Conservation (phyloP, 305 asterid species). For the Andrographis paniculata region DNA sequence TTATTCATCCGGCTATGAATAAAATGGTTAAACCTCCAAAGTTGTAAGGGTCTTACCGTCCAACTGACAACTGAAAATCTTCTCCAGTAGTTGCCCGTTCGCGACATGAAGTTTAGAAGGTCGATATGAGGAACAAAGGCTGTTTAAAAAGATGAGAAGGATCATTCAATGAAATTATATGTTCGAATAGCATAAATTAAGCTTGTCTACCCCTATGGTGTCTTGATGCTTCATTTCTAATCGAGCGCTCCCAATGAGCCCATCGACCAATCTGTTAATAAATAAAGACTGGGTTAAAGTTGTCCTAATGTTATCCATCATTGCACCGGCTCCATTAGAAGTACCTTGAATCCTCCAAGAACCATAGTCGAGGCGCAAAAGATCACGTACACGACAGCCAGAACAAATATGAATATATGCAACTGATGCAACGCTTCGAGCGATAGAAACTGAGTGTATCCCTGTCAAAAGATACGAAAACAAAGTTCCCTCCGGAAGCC, state of each 20-base stretch:
- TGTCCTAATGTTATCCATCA: not conserved
- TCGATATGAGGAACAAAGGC: constrained; percentile 26
- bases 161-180: no score
- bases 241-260: constrained; percentile 70
- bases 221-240: constrained; percentile 24
- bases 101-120: constrained; percentile 32
- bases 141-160: constrained; percentile 11
- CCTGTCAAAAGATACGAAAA: constrained; percentile 31
- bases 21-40: not conserved
- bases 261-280: constrained; percentile 48
- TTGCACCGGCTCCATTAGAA: not conserved
- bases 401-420: constrained; percentile 80
- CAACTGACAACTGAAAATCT: constrained; percentile 46
- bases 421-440: constrained; percentile 84
- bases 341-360: constrained; percentile 73
- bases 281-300: not conserved
- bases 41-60: constrained; percentile 39
- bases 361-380: constrained; percentile 69
- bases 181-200: not conserved
- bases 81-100: constrained; percentile 72
- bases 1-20: no score
- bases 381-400: constrained; percentile 72
- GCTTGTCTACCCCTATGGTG: constrained; percentile 30
- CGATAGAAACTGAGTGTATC: constrained; percentile 53
- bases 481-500: no score